Conservation (phyloP, 495 filamentous ascomycete genomes). For the Penicillium cosmopolitanum region DNA sequence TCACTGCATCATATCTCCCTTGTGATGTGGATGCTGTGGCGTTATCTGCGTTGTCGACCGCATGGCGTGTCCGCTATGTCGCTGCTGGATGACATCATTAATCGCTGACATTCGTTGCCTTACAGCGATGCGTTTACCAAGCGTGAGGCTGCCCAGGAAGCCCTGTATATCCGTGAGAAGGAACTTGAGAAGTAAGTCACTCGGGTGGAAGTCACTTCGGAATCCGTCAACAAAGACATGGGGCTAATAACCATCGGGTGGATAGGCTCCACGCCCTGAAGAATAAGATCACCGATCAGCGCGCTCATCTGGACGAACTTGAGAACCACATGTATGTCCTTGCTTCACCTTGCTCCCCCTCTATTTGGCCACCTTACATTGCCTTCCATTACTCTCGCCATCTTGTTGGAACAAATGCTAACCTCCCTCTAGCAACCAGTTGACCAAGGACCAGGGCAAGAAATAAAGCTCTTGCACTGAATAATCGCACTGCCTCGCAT, state of each 20-base stretch:
- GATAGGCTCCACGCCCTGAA: slow-evolving; percentile 63
- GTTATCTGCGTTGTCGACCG: slow-evolving; percentile 1
- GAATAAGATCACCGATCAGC: slow-evolving; percentile 78
- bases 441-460: slow-evolving; percentile 25
- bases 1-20: slow-evolving; percentile 2
- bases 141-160: slow-evolving; percentile 87
- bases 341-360: neutral
- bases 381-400: neutral
- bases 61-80: slow-evolving; percentile 8
- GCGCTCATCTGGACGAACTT: slow-evolving; percentile 79
- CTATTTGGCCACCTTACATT: neutral
- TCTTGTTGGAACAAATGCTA: neutral
- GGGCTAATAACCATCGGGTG: neutral
- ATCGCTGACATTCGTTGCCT: slow-evolving; percentile 12
- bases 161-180: slow-evolving; percentile 77
- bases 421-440: slow-evolving; percentile 20
- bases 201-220: neutral
- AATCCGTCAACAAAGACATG: neutral
- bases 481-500: neutral
- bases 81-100: slow-evolving; percentile 23
- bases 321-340: slow-evolving; percentile 74
- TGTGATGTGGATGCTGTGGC: slow-evolving; percentile 2
- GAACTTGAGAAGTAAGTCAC: slow-evolving; percentile 77
- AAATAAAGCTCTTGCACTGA: neutral
- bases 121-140: slow-evolving; percentile 84